phyloP scores from a whole-genome alignment of 139 green algal genomes.

The Gonium pectorale region DNA sequence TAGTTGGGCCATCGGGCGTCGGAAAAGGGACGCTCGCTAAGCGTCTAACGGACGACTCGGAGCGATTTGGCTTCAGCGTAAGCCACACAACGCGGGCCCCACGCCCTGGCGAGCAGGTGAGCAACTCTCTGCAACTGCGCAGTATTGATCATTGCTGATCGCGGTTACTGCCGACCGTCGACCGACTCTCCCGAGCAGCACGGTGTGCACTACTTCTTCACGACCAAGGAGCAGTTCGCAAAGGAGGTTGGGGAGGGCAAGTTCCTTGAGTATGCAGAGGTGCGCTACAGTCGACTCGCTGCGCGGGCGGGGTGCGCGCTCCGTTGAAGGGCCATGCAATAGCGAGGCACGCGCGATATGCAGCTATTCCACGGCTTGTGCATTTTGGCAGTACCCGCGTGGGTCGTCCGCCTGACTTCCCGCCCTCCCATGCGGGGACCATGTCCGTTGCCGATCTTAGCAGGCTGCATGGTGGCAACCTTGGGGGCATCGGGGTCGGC shows the following conservation, averaged over 20 bases:
- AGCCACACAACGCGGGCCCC: constrained; percentile 85
- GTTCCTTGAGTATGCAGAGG: constrained; percentile 89
- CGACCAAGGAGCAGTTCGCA: constrained; percentile 78
- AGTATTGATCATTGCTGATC: too few relatives aligned
- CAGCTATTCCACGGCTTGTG: too few relatives aligned
- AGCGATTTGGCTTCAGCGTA: constrained; percentile 83
- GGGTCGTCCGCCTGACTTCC: too few relatives aligned
- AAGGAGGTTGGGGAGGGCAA: constrained; percentile 74
- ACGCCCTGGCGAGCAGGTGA: constrained; percentile 56
- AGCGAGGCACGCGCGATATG: too few relatives aligned
- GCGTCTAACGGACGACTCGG: constrained; percentile 64
- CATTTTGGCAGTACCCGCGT: too few relatives aligned
- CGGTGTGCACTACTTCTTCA: constrained; percentile 89
- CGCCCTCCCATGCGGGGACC: too few relatives aligned
- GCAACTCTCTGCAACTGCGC: too few relatives aligned
- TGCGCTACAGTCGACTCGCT: background rate
- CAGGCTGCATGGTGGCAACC: too few relatives aligned
- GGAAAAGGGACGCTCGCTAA: constrained; percentile 90
- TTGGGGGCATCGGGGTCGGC: too few relatives aligned
- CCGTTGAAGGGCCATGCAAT: background rate
- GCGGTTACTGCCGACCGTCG: too few relatives aligned
- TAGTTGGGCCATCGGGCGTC: constrained; percentile 88
- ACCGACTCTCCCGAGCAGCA: constrained; percentile 66
- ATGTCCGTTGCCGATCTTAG: too few relatives aligned
- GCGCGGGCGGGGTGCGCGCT: background rate